Evolutionary conservation across 345 rosid genomes (phyloP).

Genomic region (Gynandropsis gynandra): DNA sequence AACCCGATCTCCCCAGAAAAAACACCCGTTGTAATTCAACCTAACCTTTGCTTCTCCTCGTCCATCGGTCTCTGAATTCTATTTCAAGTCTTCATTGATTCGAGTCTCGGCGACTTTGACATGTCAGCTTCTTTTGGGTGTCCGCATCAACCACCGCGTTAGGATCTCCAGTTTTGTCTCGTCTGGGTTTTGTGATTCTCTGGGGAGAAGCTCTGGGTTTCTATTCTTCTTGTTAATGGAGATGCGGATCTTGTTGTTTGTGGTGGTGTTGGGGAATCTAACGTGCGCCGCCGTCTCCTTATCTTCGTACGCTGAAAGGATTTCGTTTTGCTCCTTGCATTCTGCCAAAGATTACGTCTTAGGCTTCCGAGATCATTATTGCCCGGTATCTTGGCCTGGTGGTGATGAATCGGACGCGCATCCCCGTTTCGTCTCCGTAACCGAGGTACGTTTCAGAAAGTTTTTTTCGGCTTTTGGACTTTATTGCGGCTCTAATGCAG

Average conservation of each 20-base stretch:
- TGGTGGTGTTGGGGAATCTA: conserved; percentile 28
- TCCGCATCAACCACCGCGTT: conserved; percentile 1
- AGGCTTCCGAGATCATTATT: conserved; percentile 37
- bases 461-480: background rate
- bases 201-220: background rate
- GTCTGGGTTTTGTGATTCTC: background rate
- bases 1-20: background rate
- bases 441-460: conserved; percentile 38
- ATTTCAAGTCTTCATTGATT: background rate
- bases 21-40: background rate
- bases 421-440: conserved; percentile 33
- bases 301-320: conserved; percentile 17
- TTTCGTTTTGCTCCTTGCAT: conserved; percentile 34
- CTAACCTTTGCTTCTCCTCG: background rate
- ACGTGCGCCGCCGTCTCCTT: conserved; percentile 15
- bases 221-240: background rate
- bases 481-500: background rate
- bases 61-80: background rate
- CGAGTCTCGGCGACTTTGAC: background rate
- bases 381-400: conserved; percentile 16
- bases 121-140: conserved; percentile 6
- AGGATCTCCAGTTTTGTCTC: background rate
- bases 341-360: conserved; percentile 41
- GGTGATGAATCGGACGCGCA: conserved; percentile 11
- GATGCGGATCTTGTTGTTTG: conserved; percentile 29